These are phyloP conservation scores for Colletotrichum sp. DNA, from an alignment of 2,329 filamentous ascomycete genomes.

Conservation along the genomic window DNA sequence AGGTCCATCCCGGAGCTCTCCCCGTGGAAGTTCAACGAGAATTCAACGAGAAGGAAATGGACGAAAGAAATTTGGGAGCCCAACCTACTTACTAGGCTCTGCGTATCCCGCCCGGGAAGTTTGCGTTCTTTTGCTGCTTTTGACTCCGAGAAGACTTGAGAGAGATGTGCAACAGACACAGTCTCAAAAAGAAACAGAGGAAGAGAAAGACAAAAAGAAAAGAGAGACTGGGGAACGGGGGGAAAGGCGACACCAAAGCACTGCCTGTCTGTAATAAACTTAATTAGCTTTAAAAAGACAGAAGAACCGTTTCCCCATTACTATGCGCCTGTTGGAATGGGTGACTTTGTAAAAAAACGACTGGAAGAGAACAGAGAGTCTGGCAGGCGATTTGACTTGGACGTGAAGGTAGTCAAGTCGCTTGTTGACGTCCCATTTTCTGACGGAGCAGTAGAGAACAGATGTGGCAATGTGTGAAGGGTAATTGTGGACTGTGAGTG, in stretches of 20 bases:
- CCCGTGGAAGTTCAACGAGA: not conserved
- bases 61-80: not conserved
- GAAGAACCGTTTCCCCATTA: not conserved
- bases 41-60: not conserved
- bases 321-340: no score
- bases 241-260: not conserved
- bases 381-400: no score
- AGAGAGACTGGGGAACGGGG: not conserved
- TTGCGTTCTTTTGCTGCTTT: not conserved
- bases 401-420: no score
- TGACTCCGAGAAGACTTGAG: not conserved
- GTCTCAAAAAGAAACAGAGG: not conserved
- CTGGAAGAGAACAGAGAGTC: no score
- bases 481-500: no score
- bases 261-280: slow-evolving; percentile 4
- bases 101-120: not conserved
- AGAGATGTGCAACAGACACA: not conserved
- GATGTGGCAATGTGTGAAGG: no score
- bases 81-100: not conserved
- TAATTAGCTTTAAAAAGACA: not conserved
- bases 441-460: no score
- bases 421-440: no score
- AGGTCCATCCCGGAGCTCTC: not conserved
- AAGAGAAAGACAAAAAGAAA: not conserved
- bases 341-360: no score